Evolutionary conservation across 1,284 basidiomycete genomes (phyloP).

Genomic region (Exsudoporus floridanus): DNA sequence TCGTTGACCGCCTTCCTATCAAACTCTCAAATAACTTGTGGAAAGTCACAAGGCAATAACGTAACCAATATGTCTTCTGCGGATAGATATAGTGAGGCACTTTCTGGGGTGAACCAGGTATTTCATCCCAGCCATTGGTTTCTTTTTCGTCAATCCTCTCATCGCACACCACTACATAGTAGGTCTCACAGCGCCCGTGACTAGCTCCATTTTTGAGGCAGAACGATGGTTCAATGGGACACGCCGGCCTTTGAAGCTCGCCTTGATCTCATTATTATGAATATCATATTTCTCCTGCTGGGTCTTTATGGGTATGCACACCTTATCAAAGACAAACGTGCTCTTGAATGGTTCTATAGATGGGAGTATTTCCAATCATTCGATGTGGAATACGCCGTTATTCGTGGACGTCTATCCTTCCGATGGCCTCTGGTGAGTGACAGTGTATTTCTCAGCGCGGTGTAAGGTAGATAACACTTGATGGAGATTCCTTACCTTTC

Average conservation of each 20-base stretch:
- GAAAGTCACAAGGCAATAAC: background rate
- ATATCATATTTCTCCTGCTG: slow-evolving; percentile 14
- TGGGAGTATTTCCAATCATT: slow-evolving; percentile 24
- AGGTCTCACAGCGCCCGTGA: background rate
- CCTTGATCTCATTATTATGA: background rate
- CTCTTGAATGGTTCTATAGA: background rate
- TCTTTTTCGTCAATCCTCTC: background rate
- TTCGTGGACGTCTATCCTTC: slow-evolving; percentile 18
- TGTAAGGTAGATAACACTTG: background rate
- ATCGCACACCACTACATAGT: background rate
- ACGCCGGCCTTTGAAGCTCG: background rate
- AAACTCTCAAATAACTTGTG: background rate
- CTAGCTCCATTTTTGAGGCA: background rate
- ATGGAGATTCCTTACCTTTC: slow-evolving; percentile 19
- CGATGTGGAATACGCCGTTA: slow-evolving; percentile 16
- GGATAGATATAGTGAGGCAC: background rate
- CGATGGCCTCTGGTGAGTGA: slow-evolving; percentile 23
- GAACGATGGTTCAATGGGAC: slow-evolving; percentile 15
- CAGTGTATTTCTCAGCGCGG: background rate
- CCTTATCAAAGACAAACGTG: background rate
- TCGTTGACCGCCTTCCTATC: background rate
- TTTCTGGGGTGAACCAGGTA: background rate
- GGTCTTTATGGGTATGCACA: slow-evolving; percentile 18
- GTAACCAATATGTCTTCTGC: background rate
- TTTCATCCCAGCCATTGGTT: background rate